These are phyloP conservation scores for Dactylellina parvicollis DNA, from an alignment of 2,329 filamentous ascomycete species.

Conservation along the genomic window DNA sequence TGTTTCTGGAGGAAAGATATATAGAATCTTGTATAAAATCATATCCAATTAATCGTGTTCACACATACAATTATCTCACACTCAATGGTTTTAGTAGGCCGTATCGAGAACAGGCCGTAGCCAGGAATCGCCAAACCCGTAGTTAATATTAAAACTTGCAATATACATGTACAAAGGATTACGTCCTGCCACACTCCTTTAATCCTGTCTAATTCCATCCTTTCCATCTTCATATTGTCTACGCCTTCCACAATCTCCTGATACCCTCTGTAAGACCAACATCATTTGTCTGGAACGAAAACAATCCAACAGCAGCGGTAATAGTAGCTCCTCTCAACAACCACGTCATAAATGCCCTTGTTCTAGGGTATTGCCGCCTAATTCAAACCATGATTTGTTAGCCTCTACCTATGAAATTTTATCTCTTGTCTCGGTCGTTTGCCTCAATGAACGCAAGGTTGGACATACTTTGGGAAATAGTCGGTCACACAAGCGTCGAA, in stretches of 20 bases:
- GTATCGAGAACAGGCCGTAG: not conserved
- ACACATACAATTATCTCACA: too few species aligned
- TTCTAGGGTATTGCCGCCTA: conserved; percentile 47
- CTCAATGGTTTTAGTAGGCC: too few species aligned
- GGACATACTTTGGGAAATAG: conserved; percentile 77
- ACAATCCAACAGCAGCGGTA: conserved; percentile 84
- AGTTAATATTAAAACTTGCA: conserved; percentile 32
- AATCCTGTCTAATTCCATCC: not conserved
- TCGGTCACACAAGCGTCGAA: conserved; percentile 85
- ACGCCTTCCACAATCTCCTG: conserved; percentile 89
- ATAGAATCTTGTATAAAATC: not conserved
- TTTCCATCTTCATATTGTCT: conserved; percentile 54
- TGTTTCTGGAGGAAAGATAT: not conserved
- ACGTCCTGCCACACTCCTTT: not conserved
- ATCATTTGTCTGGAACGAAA: conserved; percentile 99
- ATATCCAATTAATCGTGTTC: too few species aligned
- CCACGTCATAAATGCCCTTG: conserved; percentile 69
- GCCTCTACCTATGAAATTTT: not conserved
- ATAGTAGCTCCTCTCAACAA: conserved; percentile 80
- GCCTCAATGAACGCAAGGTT: conserved; percentile 57
- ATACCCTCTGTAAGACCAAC: conserved; percentile 91
- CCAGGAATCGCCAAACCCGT: conserved; percentile 26
- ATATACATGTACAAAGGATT: conserved; percentile 34
- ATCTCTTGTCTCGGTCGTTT: not conserved
- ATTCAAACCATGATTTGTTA: conserved; percentile 1